Conservation (phyloP, 2,329 filamentous ascomycete genomes). For the Xylaria polymorpha region DNA sequence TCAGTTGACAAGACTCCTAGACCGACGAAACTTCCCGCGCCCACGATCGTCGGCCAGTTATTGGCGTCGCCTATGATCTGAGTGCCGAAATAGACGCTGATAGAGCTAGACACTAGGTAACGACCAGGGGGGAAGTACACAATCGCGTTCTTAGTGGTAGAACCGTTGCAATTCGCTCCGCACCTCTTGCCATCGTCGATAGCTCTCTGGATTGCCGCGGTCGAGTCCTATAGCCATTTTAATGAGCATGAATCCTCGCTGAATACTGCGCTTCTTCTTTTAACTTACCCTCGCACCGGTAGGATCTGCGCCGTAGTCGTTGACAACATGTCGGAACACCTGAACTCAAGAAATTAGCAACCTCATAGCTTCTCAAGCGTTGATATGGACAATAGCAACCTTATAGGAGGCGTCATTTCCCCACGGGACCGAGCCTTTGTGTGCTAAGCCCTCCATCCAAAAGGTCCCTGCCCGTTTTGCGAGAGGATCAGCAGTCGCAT, state of each 20-base stretch:
- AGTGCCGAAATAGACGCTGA: conserved; percentile 12
- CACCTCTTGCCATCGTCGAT: conserved; percentile 21
- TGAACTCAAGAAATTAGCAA: conserved; percentile 11
- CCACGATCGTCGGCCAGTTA: conserved; percentile 14
- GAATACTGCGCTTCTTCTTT: not conserved
- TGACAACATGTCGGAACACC: conserved; percentile 29
- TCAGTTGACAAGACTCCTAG: conserved; percentile 18
- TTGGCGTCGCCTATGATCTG: conserved; percentile 16
- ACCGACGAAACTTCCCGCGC: not conserved
- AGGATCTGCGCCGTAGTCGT: conserved; percentile 27
- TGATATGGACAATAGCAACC: not conserved
- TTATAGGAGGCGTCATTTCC: conserved; percentile 29
- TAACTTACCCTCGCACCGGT: conserved; percentile 26
- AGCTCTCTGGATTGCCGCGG: conserved; percentile 10
- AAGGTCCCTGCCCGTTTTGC: conserved; percentile 23
- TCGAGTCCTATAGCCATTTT: conserved; percentile 1
- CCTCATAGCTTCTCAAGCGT: not conserved
- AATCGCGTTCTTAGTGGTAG: conserved; percentile 10
- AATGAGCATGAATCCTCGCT: not conserved
- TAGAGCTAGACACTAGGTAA: conserved; percentile 9
- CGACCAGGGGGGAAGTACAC: conserved; percentile 21
- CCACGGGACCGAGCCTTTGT: conserved; percentile 28
- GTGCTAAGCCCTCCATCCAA: conserved; percentile 25
- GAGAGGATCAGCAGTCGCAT: conserved; percentile 7
- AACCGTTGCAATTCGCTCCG: conserved; percentile 11